Percentiles rank a stretch among this genome's conserved stretches.
Evolutionary conservation across 106 monocot species (phyloP).

Genomic region (Alisma plantagoaquatica): DNA sequence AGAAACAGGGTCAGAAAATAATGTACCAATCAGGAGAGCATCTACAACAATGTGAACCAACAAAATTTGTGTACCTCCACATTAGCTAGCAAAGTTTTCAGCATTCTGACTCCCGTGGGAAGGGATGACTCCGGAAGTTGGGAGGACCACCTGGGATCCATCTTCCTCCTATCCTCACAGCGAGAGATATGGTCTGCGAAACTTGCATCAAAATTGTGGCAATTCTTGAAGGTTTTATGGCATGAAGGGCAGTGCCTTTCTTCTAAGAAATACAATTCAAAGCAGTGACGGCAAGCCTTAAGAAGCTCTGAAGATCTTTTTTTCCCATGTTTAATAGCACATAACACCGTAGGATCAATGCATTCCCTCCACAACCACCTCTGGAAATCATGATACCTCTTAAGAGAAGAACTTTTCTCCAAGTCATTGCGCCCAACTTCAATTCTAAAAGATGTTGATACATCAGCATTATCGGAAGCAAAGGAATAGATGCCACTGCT

Average conservation of each 20-base stretch:
- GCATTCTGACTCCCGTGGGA: slow-evolving; percentile 43
- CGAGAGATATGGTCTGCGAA: slow-evolving; percentile 44
- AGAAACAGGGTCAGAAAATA: no score
- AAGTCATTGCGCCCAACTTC: slow-evolving; percentile 52
- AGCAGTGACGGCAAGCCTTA: slow-evolving; percentile 49
- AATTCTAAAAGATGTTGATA: slow-evolving; percentile 60
- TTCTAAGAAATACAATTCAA: slow-evolving; percentile 47
- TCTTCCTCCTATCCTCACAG: slow-evolving; percentile 44
- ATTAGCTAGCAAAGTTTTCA: slow-evolving; percentile 56
- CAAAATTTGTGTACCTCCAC: slow-evolving; percentile 44
- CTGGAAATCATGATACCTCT: slow-evolving; percentile 55
- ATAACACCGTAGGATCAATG: slow-evolving; percentile 34
- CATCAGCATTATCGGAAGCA: slow-evolving; percentile 29
- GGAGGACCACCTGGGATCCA: slow-evolving; percentile 37
- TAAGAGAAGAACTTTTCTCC: slow-evolving; percentile 46
- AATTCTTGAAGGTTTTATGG: slow-evolving; percentile 57
- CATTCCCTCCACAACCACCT: slow-evolving; percentile 80
- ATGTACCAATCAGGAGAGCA: no score
- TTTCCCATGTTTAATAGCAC: slow-evolving; percentile 75
- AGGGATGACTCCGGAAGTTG: slow-evolving; percentile 31
- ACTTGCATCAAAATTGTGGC: slow-evolving; percentile 31
- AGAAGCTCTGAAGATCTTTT: slow-evolving; percentile 57
- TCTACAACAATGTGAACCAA: background rate
- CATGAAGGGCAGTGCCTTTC: slow-evolving; percentile 81
- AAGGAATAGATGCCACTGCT: slow-evolving; percentile 30